Evolutionary conservation across 495 filamentous ascomycete genomes (phyloP), one percentile per base, ranked within the genome.

Genomic region (Aspergillus haitiensis): DNA sequence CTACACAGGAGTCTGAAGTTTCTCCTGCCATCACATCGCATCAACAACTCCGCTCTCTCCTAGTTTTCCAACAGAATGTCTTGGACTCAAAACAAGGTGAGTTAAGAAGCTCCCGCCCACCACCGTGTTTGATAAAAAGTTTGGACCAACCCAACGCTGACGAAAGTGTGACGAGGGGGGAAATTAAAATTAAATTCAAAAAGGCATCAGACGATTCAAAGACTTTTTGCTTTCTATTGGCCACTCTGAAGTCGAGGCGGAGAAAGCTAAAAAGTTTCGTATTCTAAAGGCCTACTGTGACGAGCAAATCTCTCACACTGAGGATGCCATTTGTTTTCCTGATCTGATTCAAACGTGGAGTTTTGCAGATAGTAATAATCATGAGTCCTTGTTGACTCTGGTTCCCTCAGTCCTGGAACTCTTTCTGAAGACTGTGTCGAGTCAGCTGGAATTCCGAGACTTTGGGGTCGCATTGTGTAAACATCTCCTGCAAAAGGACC

Each of bases 311-410:
- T 82, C 84, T 8, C 69, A 72, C 57, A 82, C 83, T 37, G 79
- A 82, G 15, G 81, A 80, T 15, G 72, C 80, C 2, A 71, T 82
- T 27, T 90, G 86, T 64, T 82, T 96, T 21, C 75, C 84, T 1
- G 87, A 92, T 56, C 68, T 97, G 46, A 86, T 92, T 67, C 85
- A 89, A 63, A 86, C 82, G 12, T 97, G 92, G 92, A 82, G 81
- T 56, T 88, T 86, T 67, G 90, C 86, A 5, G 81, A 81, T 47
- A 83, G 86, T 70, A 82, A 80, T 58, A 88, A 88, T 66, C 86
- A 88, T 65, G 91, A 95, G 42, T 77, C 82, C 60, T 71, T 97
- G 44, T 77, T 91, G 62, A 91, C 90, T 4, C 81, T 85, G 32
- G 83, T 93, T 9, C 84, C 88, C 1, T 88, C 91, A 5, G 84